Percentiles rank a stretch among this genome's conserved stretches.
These are phyloP conservation scores for Coemansia sp. DNA, from an alignment of 192 early-diverging fungal genomes.

Conservation along the genomic window DNA sequence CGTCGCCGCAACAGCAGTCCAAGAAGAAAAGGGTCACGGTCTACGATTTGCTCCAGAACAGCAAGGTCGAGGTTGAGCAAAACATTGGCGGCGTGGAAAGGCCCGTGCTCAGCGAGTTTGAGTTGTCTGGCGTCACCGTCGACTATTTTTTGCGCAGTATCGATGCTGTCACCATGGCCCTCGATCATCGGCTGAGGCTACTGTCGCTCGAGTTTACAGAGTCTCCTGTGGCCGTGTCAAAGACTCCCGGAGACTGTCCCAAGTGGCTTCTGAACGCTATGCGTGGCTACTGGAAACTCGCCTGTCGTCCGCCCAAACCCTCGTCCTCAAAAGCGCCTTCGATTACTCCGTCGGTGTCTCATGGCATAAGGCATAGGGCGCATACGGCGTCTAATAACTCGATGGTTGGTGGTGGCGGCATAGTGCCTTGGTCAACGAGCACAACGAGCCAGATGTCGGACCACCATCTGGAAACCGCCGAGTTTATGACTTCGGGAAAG, in stretches of 20 bases:
- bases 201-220: constrained; percentile 30
- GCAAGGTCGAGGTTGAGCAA: constrained; percentile 36
- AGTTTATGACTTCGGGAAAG: neutral
- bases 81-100: constrained; percentile 17
- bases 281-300: constrained; percentile 54
- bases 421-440: constrained; percentile 8
- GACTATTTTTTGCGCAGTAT: constrained; percentile 50
- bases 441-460: constrained; percentile 13
- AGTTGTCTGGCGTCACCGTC: constrained; percentile 33
- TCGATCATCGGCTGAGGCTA: constrained; percentile 45
- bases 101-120: constrained; percentile 16
- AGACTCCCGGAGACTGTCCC: constrained; percentile 24
- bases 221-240: constrained; percentile 29
- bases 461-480: neutral
- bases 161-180: constrained; percentile 50
- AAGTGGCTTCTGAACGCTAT: constrained; percentile 54
- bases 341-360: neutral
- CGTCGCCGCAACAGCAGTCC: constrained; percentile 15
- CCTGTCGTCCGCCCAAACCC: constrained; percentile 24
- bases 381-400: neutral
- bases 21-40: constrained; percentile 37
- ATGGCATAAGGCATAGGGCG: neutral
- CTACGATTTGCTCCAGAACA: constrained; percentile 48
- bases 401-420: neutral
- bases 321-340: neutral